phyloP scores from a whole-genome alignment of 2,329 filamentous ascomycete species.

The Alternaria tenuissima region DNA sequence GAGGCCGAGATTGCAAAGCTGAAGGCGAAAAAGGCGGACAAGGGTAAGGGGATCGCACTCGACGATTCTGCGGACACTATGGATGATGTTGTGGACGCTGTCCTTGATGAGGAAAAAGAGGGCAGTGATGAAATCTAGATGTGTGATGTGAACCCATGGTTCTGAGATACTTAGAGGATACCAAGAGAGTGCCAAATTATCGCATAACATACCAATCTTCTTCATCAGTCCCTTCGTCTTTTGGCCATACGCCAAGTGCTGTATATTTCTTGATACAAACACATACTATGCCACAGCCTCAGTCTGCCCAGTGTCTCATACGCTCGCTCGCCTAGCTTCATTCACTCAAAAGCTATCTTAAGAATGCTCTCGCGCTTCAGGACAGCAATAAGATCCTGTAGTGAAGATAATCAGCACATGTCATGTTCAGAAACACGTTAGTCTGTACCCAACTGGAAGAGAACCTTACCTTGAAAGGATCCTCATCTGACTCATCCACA shows the following conservation, averaged over 20 bases:
- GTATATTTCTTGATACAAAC: background rate
- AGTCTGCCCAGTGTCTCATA: background rate
- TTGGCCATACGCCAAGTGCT: background rate
- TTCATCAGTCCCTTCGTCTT: background rate
- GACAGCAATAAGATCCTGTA: constrained; percentile 15
- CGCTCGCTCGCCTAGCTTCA: no score
- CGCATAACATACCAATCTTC: background rate
- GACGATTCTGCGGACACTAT: background rate
- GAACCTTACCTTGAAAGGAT: constrained; percentile 20
- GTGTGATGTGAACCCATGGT: background rate
- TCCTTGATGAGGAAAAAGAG: background rate
- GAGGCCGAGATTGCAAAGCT: constrained; percentile 59
- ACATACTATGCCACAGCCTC: background rate
- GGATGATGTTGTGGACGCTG: background rate
- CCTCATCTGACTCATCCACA: background rate
- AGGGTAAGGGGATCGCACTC: background rate
- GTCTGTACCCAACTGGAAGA: background rate
- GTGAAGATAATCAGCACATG: background rate
- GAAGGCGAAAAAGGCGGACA: constrained; percentile 50
- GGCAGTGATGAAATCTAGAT: background rate
- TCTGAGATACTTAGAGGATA: background rate
- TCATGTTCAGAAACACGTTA: background rate
- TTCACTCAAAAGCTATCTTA: constrained; percentile 15
- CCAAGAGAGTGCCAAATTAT: background rate
- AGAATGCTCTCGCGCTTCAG: constrained; percentile 14